phyloP scores from a whole-genome alignment of 2,329 filamentous ascomycete genomes.

The Chaetomiaceae sp. region DNA sequence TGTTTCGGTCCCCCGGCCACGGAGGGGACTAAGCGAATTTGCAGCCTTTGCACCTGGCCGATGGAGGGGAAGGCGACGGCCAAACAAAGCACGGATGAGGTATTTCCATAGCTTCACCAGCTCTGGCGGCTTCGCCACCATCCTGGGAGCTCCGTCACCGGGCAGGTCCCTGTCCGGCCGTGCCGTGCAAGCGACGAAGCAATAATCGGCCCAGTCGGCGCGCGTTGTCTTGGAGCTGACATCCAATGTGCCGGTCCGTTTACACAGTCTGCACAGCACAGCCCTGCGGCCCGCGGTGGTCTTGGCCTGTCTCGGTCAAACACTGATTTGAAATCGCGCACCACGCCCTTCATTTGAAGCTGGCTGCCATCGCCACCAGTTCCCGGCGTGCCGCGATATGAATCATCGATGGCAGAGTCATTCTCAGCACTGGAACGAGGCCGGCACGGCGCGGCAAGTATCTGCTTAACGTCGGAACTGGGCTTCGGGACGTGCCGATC shows the following conservation, averaged over 20 bases:
- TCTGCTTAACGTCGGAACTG: slow-evolving; percentile 15
- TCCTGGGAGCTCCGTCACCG: slow-evolving; percentile 16
- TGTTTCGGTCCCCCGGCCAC: neutral
- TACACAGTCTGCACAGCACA: too few relatives aligned
- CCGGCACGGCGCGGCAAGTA: too few relatives aligned
- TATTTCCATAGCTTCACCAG: slow-evolving; percentile 6
- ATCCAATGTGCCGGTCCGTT: neutral
- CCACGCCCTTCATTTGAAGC: neutral
- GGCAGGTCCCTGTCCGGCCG: slow-evolving; percentile 6
- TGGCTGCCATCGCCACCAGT: neutral
- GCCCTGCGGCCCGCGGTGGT: too few relatives aligned
- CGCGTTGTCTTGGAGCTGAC: neutral
- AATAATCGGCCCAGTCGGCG: slow-evolving; percentile 1
- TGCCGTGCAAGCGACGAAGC: slow-evolving; percentile 13
- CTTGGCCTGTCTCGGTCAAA: neutral
- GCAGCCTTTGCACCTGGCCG: neutral
- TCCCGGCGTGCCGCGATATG: neutral
- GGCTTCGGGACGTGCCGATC: slow-evolving; percentile 11
- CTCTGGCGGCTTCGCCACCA: too few relatives aligned
- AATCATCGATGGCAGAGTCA: too few relatives aligned
- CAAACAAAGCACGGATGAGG: neutral
- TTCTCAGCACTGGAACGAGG: too few relatives aligned
- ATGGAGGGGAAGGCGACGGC: too few relatives aligned
- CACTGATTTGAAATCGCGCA: slow-evolving; percentile 5
- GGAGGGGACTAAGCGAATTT: neutral